Evolutionary conservation across 495 filamentous ascomycete species (phyloP).

Genomic region (Penicillium bialowiezense): DNA sequence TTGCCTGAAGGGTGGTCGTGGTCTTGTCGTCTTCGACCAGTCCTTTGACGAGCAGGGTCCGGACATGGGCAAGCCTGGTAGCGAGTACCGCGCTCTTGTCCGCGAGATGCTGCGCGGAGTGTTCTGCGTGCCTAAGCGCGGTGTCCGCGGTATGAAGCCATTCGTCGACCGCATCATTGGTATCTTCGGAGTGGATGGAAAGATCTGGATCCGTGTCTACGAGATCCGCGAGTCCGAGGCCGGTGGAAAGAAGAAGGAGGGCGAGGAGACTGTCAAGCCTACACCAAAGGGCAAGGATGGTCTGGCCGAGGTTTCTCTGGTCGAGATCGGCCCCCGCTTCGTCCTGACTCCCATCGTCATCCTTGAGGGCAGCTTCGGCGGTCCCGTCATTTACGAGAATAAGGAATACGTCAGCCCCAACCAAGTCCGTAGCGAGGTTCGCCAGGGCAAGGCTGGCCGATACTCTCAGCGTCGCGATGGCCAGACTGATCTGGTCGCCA

Average conservation of each 20-base stretch:
- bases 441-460: conserved; percentile 68
- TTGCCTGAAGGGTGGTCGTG: conserved; percentile 91
- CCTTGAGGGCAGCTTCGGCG: conserved; percentile 90
- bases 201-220: conserved; percentile 95
- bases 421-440: conserved; percentile 79
- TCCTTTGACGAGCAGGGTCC: conserved; percentile 69
- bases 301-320: conserved; percentile 70
- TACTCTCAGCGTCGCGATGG: conserved; percentile 73
- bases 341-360: conserved; percentile 96
- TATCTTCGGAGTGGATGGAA: conserved; percentile 89
- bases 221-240: conserved; percentile 83
- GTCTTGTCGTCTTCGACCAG: conserved; percentile 88
- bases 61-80: conserved; percentile 39
- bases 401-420: conserved; percentile 97
- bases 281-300: conserved; percentile 36
- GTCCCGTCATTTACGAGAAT: conserved; percentile 97
- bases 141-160: conserved; percentile 84
- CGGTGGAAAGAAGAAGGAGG: conserved; percentile 34
- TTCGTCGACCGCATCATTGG: conserved; percentile 94
- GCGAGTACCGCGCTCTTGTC: conserved; percentile 43
- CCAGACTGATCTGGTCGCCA: conserved; percentile 65
- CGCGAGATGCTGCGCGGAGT: conserved; percentile 80
- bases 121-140: conserved; percentile 86
- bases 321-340: conserved; percentile 94
- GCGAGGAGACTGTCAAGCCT: conserved; percentile 32